Percentiles rank a stretch among this genome's conserved stretches.
These are phyloP conservation scores for Dactylellina sp. DNA, from an alignment of 2,329 filamentous ascomycete genomes.

Conservation along the genomic window DNA sequence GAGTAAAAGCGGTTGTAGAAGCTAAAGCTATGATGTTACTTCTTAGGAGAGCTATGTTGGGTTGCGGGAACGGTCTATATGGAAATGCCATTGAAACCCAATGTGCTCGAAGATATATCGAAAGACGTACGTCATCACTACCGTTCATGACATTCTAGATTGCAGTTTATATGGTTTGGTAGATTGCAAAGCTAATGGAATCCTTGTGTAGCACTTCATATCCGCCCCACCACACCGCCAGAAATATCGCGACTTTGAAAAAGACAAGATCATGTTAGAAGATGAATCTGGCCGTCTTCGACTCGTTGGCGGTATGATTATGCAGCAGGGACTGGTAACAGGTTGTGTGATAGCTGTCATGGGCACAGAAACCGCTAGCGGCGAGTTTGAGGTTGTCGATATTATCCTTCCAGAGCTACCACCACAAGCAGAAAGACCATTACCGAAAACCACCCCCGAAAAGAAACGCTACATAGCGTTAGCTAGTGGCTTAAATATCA, in stretches of 20 bases:
- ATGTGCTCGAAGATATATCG: conserved; percentile 92
- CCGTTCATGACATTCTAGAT: not conserved
- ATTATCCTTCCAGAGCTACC: conserved; percentile 88
- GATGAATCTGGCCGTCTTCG: conserved; percentile 92
- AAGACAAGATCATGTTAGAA: conserved; percentile 84
- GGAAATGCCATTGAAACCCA: conserved; percentile 96
- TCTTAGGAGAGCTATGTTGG: conserved; percentile 79
- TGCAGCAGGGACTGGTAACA: conserved; percentile 80
- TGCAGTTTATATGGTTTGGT: not conserved
- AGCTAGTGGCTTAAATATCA: conserved; percentile 87
- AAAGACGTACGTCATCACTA: conserved; percentile 78
- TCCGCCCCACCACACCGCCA: conserved; percentile 80
- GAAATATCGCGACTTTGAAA: conserved; percentile 75
- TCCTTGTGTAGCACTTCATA: conserved; percentile 78
- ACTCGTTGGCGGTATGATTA: conserved; percentile 77
- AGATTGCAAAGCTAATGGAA: not conserved
- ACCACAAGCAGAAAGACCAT: conserved; percentile 83
- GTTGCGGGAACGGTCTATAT: conserved; percentile 94
- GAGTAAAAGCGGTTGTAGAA: not conserved
- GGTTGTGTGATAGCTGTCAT: conserved; percentile 94
- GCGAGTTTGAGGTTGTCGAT: conserved; percentile 92
- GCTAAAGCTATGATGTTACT: conserved; percentile 12
- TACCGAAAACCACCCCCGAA: conserved; percentile 65
- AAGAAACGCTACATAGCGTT: conserved; percentile 73
- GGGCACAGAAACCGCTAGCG: conserved; percentile 90